phyloP scores from a whole-genome alignment of 1,139 yeast species.

The Sugiyamaella paludigena region DNA sequence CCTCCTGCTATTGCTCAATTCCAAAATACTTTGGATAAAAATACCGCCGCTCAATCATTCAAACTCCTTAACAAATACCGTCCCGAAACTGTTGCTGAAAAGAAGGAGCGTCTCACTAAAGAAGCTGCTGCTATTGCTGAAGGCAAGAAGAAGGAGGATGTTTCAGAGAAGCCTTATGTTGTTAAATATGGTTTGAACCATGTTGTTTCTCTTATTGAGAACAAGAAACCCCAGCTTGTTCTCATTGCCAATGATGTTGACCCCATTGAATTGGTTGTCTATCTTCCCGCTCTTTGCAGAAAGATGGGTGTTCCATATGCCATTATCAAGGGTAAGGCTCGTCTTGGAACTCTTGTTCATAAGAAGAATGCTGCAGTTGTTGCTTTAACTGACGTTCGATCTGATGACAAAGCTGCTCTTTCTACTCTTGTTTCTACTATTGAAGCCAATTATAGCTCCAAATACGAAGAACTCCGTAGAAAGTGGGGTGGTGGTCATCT shows the following conservation, averaged over 20 bases:
- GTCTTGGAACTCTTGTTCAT: slow-evolving; percentile 96
- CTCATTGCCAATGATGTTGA: slow-evolving; percentile 98
- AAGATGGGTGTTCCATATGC: slow-evolving; percentile 99
- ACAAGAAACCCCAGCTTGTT: slow-evolving; percentile 96
- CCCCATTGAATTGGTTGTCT: slow-evolving; percentile 95
- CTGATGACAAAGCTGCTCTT: slow-evolving; percentile 93
- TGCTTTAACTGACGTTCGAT: slow-evolving; percentile 89
- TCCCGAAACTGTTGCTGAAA: slow-evolving; percentile 95
- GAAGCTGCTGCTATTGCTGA: slow-evolving; percentile 99
- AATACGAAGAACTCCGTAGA: slow-evolving; percentile 92
- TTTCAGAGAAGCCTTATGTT: slow-evolving; percentile 90
- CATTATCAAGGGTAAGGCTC: slow-evolving; percentile 97
- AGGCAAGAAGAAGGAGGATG: slow-evolving; percentile 95
- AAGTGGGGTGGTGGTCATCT: slow-evolving; percentile 99
- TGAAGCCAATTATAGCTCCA: slow-evolving; percentile 86
- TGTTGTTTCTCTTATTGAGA: slow-evolving; percentile 92
- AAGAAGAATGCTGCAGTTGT: slow-evolving; percentile 96
- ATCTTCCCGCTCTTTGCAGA: slow-evolving; percentile 97
- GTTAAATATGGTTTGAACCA: slow-evolving; percentile 98
- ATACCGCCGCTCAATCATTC: slow-evolving; percentile 95
- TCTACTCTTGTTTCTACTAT: slow-evolving; percentile 90
- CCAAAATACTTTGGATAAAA: slow-evolving; percentile 93
- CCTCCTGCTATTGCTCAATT: slow-evolving; percentile 98
- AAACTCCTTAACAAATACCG: slow-evolving; percentile 97
- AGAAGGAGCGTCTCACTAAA: slow-evolving; percentile 97